Conservation (phyloP, 2,329 filamentous ascomycete genomes). For the Metarhizium robertsii region DNA sequence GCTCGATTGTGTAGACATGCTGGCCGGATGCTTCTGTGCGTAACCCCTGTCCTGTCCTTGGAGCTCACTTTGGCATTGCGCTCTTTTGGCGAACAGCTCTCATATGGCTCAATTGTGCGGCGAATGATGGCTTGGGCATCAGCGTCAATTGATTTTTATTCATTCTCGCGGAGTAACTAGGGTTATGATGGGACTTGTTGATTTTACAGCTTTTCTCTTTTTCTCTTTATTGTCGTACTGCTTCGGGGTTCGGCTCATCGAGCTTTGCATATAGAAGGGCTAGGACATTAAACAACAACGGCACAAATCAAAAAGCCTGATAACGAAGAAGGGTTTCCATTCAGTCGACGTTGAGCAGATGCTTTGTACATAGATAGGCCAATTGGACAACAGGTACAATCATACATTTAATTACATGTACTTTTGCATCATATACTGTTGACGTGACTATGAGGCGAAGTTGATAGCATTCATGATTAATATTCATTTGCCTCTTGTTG, state of each 20-base stretch:
- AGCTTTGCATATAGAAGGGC: constrained; percentile 25
- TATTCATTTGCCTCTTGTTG: background rate
- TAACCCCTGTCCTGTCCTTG: background rate
- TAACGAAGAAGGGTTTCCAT: constrained; percentile 13
- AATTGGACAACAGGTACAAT: constrained; percentile 16
- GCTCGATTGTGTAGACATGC: background rate
- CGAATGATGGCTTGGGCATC: background rate
- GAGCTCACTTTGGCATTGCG: background rate
- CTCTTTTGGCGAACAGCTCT: background rate
- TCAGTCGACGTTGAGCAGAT: constrained; percentile 13
- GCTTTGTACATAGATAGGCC: constrained; percentile 21
- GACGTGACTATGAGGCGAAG: background rate
- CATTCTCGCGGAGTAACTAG: constrained; percentile 7
- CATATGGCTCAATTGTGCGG: background rate
- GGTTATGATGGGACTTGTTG: constrained; percentile 5
- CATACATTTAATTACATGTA: constrained; percentile 3
- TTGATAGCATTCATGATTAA: background rate
- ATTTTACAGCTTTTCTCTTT: constrained; percentile 4
- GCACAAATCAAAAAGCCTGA: constrained; percentile 14
- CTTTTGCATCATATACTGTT: constrained; percentile 7
- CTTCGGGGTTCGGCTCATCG: constrained; percentile 12
- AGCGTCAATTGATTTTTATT: constrained; percentile 8
- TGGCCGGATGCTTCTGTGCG: background rate
- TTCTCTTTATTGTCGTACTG: constrained; percentile 16
- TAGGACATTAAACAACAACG: constrained; percentile 15